These are phyloP conservation scores for Physcia stellaris DNA, from an alignment of 495 filamentous ascomycete species.

Conservation along the genomic window DNA sequence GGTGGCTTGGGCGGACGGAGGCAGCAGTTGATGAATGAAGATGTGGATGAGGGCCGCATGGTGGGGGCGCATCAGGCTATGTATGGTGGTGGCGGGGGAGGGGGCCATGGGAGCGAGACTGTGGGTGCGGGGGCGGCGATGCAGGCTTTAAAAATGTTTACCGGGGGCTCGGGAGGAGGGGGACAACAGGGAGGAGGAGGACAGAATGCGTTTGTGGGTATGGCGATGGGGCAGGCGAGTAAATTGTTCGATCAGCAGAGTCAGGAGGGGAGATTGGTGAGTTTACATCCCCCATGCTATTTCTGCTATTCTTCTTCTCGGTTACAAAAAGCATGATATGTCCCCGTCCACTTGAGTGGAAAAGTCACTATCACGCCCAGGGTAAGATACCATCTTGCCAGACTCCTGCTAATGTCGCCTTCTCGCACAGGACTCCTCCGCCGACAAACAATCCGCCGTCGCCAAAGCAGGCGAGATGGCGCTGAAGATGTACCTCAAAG, in stretches of 20 bases:
- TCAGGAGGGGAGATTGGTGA: constrained; percentile 32
- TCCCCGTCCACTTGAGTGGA: background rate
- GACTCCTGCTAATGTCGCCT: constrained; percentile 10
- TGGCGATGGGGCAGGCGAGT: constrained; percentile 55
- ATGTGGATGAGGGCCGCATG: constrained; percentile 42
- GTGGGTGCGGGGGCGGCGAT: constrained; percentile 50
- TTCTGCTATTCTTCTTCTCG: too few species aligned
- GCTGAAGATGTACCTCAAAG: constrained; percentile 57
- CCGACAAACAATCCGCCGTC: constrained; percentile 49
- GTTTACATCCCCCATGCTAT: too few species aligned
- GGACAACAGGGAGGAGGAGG: constrained; percentile 15
- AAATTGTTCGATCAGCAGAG: constrained; percentile 53
- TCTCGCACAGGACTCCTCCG: constrained; percentile 15
- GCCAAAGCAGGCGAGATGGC: constrained; percentile 49
- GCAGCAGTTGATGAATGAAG: constrained; percentile 19
- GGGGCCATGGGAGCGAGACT: constrained; percentile 24
- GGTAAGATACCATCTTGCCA: background rate
- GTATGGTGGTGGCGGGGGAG: constrained; percentile 28
- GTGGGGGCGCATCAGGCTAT: constrained; percentile 41
- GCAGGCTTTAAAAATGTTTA: constrained; percentile 58
- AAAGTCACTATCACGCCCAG: too few species aligned
- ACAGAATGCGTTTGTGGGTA: constrained; percentile 49
- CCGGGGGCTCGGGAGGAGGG: constrained; percentile 19
- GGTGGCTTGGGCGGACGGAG: constrained; percentile 33
- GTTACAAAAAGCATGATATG: background rate